Conservation (phyloP, 306 rosid genomes). For the Luffa aegyptiaca region DNA sequence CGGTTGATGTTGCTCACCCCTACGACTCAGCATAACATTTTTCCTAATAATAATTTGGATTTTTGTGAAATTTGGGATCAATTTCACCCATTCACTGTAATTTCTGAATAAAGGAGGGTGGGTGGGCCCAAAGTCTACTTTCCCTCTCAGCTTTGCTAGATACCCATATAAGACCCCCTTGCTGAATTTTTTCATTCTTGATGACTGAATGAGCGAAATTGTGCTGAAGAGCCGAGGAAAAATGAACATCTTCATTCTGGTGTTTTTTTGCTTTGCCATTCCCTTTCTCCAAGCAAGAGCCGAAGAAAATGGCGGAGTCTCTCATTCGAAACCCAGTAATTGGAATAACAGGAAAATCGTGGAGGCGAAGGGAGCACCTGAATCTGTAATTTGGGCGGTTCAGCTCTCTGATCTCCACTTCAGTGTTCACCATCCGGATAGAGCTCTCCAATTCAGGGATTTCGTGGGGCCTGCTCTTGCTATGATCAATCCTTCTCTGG, state of each 20-base stretch:
- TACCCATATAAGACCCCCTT: neutral
- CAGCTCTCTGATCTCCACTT: constrained; percentile 97
- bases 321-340: neutral
- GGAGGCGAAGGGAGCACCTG: constrained; percentile 34
- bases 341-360: constrained; percentile 11
- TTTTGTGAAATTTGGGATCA: no score
- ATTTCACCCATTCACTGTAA: no score
- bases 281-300: neutral
- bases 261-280: neutral
- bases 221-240: neutral
- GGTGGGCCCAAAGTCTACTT: neutral
- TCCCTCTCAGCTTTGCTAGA: neutral
- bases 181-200: neutral
- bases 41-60: no score
- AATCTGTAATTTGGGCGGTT: constrained; percentile 76
- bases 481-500: constrained; percentile 85
- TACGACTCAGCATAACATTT: no score
- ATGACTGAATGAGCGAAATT: neutral
- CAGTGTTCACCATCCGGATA: constrained; percentile 77
- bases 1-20: no score
- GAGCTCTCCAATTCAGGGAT: constrained; percentile 52
- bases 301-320: neutral
- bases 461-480: constrained; percentile 66
- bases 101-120: no score
- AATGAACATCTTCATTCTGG: neutral